Evolutionary conservation across 2,329 filamentous ascomycete species (phyloP).

Genomic region (Chlorencoelia australis): DNA sequence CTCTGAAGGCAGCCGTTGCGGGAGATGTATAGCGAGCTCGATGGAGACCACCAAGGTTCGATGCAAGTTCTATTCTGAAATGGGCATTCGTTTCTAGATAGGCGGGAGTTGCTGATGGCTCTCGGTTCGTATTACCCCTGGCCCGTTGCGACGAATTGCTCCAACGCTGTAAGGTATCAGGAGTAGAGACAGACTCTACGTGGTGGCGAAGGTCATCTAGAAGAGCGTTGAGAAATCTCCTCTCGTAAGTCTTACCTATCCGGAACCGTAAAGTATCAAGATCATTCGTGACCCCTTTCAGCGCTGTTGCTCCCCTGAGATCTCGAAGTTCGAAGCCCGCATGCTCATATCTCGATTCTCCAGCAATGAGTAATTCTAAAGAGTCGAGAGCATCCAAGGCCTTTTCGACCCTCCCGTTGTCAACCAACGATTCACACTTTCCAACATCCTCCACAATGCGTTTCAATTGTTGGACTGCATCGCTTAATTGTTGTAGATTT

Average conservation of each 20-base stretch:
- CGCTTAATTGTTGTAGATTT: slow-evolving; percentile 72
- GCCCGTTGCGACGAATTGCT: slow-evolving; percentile 64
- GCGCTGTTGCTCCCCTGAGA: slow-evolving; percentile 64
- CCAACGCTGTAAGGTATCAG: slow-evolving; percentile 77
- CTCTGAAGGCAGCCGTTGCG: slow-evolving; percentile 76
- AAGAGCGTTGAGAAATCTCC: slow-evolving; percentile 66
- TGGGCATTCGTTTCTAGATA: slow-evolving; percentile 67
- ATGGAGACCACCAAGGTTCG: slow-evolving; percentile 69
- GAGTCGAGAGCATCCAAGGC: slow-evolving; percentile 69
- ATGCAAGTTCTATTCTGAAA: slow-evolving; percentile 59
- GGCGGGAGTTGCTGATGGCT: slow-evolving; percentile 60
- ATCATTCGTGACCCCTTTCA: slow-evolving; percentile 72
- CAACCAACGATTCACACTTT: slow-evolving; percentile 70
- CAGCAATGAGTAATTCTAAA: slow-evolving; percentile 71
- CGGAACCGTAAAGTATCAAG: slow-evolving; percentile 65
- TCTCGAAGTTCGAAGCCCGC: slow-evolving; percentile 43
- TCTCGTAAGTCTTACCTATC: slow-evolving; percentile 80
- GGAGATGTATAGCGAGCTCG: slow-evolving; percentile 69
- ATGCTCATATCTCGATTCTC: slow-evolving; percentile 37
- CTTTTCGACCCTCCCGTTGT: slow-evolving; percentile 71
- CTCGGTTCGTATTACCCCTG: slow-evolving; percentile 53
- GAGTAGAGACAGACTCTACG: slow-evolving; percentile 57
- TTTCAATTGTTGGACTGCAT: slow-evolving; percentile 74
- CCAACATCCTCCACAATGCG: slow-evolving; percentile 67
- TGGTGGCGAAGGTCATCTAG: slow-evolving; percentile 75